These are phyloP conservation scores for Fimicolochytrium jonesii DNA, from an alignment of 192 early-diverging fungal species.

Conservation along the genomic window DNA sequence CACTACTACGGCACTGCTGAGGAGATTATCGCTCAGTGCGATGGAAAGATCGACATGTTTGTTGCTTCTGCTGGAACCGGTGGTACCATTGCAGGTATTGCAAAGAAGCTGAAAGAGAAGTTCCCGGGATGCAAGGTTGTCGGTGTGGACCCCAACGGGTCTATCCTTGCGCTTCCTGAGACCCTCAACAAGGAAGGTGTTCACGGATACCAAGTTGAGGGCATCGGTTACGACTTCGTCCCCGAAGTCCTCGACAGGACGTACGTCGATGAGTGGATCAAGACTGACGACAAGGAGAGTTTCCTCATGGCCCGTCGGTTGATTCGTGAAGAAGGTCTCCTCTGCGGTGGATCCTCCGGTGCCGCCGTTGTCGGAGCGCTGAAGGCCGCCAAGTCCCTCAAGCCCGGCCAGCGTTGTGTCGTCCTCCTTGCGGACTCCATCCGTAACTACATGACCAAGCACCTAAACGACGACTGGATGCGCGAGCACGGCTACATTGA, in stretches of 20 bases:
- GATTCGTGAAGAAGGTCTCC: conserved; percentile 94
- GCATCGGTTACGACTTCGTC: conserved; percentile 99
- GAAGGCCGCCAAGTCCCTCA: conserved; percentile 77
- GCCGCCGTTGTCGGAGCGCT: conserved; percentile 86
- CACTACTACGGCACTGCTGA: conserved; percentile 84
- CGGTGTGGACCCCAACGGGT: conserved; percentile 92
- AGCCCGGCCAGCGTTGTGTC: conserved; percentile 84
- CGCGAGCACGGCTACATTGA: conserved; percentile 83
- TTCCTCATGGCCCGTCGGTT: conserved; percentile 94
- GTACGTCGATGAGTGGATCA: conserved; percentile 92
- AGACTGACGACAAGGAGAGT: conserved; percentile 91
- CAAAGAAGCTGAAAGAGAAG: conserved; percentile 91
- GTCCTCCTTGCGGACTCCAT: conserved; percentile 97
- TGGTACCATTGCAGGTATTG: conserved; percentile 94
- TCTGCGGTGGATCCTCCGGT: conserved; percentile 95
- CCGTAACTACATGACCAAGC: conserved; percentile 99
- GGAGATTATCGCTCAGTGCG: conserved; percentile 62
- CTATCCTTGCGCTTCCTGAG: conserved; percentile 88
- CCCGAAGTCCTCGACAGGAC: conserved; percentile 83
- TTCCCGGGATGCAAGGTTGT: conserved; percentile 82
- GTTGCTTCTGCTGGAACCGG: conserved; percentile 95
- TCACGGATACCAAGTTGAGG: conserved; percentile 88
- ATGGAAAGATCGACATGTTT: conserved; percentile 92
- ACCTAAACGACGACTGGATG: conserved; percentile 99
- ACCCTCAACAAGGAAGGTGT: conserved; percentile 65